Base-by-base conservation (phyloP, 164 flowering plant species). In the Cinnamomum micranthum region DNA sequence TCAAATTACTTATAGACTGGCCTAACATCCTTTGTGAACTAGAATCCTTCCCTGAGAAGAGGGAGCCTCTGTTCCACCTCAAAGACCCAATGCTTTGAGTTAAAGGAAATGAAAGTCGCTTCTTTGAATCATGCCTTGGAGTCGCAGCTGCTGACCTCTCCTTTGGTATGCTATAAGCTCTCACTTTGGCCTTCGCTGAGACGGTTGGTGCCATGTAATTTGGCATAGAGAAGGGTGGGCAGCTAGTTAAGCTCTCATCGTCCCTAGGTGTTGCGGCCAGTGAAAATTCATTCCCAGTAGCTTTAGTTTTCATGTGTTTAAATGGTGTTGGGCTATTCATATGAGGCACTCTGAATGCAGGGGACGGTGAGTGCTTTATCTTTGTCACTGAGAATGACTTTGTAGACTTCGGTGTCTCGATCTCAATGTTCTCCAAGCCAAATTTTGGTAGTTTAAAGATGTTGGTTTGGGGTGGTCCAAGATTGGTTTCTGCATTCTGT, bases 171-270 rank as follows among this genome's bases (percentile, higher is more conserved):
- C 86, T 83, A 41, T 72, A 75, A 22, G 88, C 80, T 82, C 94
- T 87, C 31, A 60, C 87, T 77, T 91, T 95, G 1, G 98, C 97
- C 80, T 84, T 85, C 1, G 99, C 95, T 0, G 99, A 96, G 19
- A 77, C 86, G 5, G 99, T 96, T 2, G 97, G 97, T 51, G 74
- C 73, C 99, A 96, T 94, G 87, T 96, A 96, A 74, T 84, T 88
- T 14, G 98, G 98, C 23, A 82, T 90, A 10, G 95, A 90, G 76
- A 92, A 90, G 6, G 97, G 92, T 0, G 97, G 98, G 88, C 98
- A 94, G 82, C 98, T 96, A 7, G 83, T 90, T 70, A 96, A 86
- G 89, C 98, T 96, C 27, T 91, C 98, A 62, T 92, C 92, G 31
- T 96, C 99, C 74, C 83, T 93, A 31, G 85, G 2, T 55, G 90